Evolutionary conservation across 371 early-diverging fungal genomes (phyloP).

Genomic region (Syncephalastrum contaminatum): DNA sequence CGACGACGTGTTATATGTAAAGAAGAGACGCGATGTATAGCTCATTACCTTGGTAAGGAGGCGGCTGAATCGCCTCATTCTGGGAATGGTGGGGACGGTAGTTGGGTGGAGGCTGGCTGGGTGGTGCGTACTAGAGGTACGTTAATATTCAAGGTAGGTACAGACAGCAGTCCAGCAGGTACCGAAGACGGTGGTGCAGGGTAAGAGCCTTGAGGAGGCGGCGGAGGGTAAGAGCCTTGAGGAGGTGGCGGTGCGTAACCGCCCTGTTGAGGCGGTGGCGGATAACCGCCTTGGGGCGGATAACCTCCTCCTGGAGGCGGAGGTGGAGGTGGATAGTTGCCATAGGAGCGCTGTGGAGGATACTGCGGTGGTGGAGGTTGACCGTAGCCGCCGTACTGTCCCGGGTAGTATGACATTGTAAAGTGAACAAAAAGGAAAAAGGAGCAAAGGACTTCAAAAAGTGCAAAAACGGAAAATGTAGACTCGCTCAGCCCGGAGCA

Average conservation of each 20-base stretch:
- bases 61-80: constrained; percentile 16
- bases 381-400: too few relatives aligned
- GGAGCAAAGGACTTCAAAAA: too few relatives aligned
- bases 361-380: too few relatives aligned
- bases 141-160: too few relatives aligned
- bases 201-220: constrained; percentile 4
- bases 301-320: constrained; percentile 9
- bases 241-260: constrained; percentile 3
- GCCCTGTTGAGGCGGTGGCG: constrained; percentile 16
- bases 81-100: constrained; percentile 10
- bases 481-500: too few relatives aligned
- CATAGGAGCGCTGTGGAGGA: not conserved
- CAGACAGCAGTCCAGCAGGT: not conserved
- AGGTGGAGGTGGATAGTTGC: constrained; percentile 14
- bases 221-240: not conserved
- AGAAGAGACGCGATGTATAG: not conserved
- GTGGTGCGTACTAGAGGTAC: constrained; percentile 19
- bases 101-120: constrained; percentile 9
- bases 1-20: not conserved
- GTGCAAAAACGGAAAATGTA: too few relatives aligned
- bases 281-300: constrained; percentile 17
- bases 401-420: too few relatives aligned
- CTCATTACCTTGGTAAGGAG: constrained; percentile 16
- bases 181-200: constrained; percentile 4
- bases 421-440: too few relatives aligned